Evolutionary conservation across 768 basidiomycete genomes (phyloP).

Genomic region (Trametes maxima): DNA sequence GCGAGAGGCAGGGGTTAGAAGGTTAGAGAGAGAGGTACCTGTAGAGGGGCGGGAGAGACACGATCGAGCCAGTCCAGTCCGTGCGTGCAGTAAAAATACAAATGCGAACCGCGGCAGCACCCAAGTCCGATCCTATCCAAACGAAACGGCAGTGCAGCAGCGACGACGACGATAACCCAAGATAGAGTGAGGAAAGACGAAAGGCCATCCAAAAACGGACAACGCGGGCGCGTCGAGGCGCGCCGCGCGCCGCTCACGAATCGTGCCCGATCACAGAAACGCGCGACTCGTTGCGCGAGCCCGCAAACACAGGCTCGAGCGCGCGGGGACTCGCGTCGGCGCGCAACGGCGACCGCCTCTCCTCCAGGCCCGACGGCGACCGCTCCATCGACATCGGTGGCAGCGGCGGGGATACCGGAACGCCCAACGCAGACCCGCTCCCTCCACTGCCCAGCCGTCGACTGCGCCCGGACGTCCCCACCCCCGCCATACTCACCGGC

Average conservation of each 20-base stretch:
- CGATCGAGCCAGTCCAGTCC: not conserved
- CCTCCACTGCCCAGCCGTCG: constrained; percentile 5
- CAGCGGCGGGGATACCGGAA: not conserved
- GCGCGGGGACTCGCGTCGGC: too few relatives aligned
- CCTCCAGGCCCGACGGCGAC: not conserved
- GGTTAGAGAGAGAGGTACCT: not conserved
- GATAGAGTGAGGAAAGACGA: not conserved
- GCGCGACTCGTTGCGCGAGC: constrained; percentile 9
- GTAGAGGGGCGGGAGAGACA: not conserved
- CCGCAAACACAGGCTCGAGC: not conserved
- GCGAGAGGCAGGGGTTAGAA: not conserved
- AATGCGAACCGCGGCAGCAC: not conserved
- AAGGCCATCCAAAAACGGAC: not conserved
- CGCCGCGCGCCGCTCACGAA: too few relatives aligned
- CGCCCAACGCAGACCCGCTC: too few relatives aligned
- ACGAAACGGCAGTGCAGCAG: too few relatives aligned
- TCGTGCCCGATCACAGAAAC: constrained; percentile 12
- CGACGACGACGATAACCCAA: not conserved
- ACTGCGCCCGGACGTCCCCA: constrained; percentile 39
- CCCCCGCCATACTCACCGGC: constrained; percentile 52
- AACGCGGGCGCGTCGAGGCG: not conserved
- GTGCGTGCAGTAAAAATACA: constrained; percentile 10
- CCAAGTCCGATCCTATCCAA: not conserved
- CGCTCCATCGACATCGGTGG: not conserved
- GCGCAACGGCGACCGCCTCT: too few relatives aligned